Evolutionary conservation across 148 eudicot species (phyloP).

Genomic region (Vaccinium darrowii): DNA sequence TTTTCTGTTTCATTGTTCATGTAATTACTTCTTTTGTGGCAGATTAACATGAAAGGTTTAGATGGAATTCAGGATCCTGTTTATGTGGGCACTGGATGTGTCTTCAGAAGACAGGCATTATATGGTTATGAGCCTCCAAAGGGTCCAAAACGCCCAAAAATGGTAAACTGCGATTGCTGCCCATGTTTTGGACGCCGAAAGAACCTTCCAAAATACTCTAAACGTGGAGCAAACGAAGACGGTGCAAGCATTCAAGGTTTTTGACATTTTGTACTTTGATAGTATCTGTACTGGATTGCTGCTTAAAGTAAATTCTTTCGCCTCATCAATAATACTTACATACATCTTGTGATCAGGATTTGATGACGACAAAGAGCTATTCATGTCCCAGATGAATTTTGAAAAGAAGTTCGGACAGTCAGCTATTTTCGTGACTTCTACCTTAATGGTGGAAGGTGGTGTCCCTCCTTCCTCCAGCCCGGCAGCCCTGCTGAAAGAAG

Average conservation of each 20-base stretch:
- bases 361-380: conserved; percentile 71
- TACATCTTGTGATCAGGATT: conserved; percentile 38
- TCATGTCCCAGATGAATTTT: conserved; percentile 90
- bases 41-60: conserved; percentile 99
- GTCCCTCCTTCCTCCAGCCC: conserved; percentile 99
- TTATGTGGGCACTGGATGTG: conserved; percentile 98
- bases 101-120: conserved; percentile 92
- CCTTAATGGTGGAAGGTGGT: conserved; percentile 94
- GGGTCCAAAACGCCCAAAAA: conserved; percentile 91
- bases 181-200: conserved; percentile 96
- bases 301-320: neutral
- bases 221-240: conserved; percentile 55
- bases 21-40: conserved; percentile 15
- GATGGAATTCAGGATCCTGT: conserved; percentile 98
- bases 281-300: neutral
- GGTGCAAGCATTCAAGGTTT: conserved; percentile 62
- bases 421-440: conserved; percentile 88
- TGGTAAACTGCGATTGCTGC: conserved; percentile 97
- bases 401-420: conserved; percentile 98
- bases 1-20: neutral
- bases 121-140: conserved; percentile 96
- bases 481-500: conserved; percentile 90
- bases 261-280: conserved; percentile 10
- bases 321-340: neutral
- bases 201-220: conserved; percentile 53